Conservation (phyloP, 768 basidiomycete genomes). For the Neoboletus subvelutipes region DNA sequence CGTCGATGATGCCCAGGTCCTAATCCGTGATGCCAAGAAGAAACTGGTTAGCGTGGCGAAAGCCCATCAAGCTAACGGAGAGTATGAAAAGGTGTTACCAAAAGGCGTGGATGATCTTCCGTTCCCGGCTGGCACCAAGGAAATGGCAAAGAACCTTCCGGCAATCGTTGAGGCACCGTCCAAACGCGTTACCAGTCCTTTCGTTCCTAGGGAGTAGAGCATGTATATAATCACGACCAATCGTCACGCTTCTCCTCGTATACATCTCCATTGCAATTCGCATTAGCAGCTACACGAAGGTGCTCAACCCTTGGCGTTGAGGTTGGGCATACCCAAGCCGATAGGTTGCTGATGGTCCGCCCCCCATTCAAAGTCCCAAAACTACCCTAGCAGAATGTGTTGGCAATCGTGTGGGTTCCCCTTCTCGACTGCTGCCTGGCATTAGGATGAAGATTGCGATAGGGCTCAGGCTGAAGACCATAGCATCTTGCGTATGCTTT, state of each 20-base stretch:
- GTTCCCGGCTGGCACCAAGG: slow-evolving; percentile 86
- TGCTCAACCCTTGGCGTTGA: not conserved
- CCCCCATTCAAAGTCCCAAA: not conserved
- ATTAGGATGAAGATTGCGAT: not conserved
- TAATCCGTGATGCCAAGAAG: slow-evolving; percentile 89
- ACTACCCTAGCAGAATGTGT: not conserved
- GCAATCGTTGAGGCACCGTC: slow-evolving; percentile 69
- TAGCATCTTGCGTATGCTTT: not conserved
- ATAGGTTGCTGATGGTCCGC: not conserved
- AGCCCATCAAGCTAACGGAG: slow-evolving; percentile 66
- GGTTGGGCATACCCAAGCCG: not conserved
- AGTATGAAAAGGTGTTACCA: slow-evolving; percentile 76
- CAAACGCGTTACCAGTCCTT: slow-evolving; percentile 75
- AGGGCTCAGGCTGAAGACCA: not conserved
- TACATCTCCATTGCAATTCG: not conserved
- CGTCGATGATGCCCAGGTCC: slow-evolving; percentile 81
- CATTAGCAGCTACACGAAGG: not conserved
- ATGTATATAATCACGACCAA: slow-evolving; percentile 10
- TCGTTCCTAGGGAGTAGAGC: slow-evolving; percentile 66
- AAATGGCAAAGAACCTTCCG: slow-evolving; percentile 67
- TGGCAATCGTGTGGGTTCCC: not conserved
- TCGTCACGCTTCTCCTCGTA: not conserved
- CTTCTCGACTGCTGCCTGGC: not conserved
- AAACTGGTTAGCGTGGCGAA: slow-evolving; percentile 61
- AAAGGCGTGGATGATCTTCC: slow-evolving; percentile 84